Evolutionary conservation across 768 basidiomycete species (phyloP).

Genomic region (Chalciporus chontae): DNA sequence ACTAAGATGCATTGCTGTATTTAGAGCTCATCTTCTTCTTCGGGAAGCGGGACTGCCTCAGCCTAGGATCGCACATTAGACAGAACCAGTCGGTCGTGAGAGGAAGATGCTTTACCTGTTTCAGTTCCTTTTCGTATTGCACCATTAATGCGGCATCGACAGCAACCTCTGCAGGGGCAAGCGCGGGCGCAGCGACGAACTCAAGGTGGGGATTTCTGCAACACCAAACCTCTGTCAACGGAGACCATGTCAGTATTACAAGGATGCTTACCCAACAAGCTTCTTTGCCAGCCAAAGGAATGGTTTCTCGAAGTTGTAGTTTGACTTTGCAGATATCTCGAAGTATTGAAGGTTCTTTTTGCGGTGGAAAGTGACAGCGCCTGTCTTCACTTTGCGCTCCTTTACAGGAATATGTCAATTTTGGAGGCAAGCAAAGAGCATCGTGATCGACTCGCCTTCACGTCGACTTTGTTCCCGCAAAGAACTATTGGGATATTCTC

Average conservation of each 20-base stretch:
- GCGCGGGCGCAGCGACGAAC: constrained; percentile 94
- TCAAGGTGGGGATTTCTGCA: constrained; percentile 80
- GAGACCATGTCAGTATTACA: not conserved
- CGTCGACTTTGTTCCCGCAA: constrained; percentile 99
- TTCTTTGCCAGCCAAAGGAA: constrained; percentile 99
- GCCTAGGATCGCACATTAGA: constrained; percentile 47
- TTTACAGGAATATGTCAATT: constrained; percentile 31
- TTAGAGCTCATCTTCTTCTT: constrained; percentile 91
- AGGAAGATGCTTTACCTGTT: constrained; percentile 42
- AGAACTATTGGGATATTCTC: constrained; percentile 99
- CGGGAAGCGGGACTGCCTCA: constrained; percentile 90
- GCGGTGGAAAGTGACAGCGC: constrained; percentile 97
- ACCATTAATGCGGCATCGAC: constrained; percentile 78
- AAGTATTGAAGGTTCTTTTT: constrained; percentile 99
- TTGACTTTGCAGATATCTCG: constrained; percentile 99
- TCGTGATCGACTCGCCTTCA: constrained; percentile 65
- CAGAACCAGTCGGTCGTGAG: not conserved
- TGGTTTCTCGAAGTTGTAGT: constrained; percentile 99
- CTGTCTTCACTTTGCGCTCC: constrained; percentile 99
- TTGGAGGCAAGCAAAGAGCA: not conserved
- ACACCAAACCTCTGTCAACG: not conserved
- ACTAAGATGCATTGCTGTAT: constrained; percentile 14
- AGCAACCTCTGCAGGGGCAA: constrained; percentile 89
- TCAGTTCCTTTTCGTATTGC: constrained; percentile 77
- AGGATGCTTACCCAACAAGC: constrained; percentile 78